Percentiles rank a stretch among this genome's conserved stretches.
Evolutionary conservation across 106 monocot species (phyloP).

Genomic region (Dendrobium chrysotoxum): DNA sequence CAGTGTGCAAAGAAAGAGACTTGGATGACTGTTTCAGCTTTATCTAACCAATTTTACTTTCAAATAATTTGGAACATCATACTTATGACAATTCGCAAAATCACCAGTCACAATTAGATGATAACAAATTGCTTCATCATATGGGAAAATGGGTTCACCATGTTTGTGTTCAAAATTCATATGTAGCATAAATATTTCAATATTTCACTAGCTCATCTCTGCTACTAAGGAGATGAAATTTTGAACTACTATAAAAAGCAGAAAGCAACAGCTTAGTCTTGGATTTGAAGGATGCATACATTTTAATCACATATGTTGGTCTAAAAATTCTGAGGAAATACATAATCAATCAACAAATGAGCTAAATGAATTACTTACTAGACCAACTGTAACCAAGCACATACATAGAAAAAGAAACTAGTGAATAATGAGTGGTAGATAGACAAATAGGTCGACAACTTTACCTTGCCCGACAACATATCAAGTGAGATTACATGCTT

Average conservation of each 20-base stretch:
- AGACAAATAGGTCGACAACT: background rate
- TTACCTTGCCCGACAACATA: conserved; percentile 87
- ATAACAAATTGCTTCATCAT: background rate
- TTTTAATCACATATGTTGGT: background rate
- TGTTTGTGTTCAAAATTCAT: background rate
- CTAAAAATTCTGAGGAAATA: background rate
- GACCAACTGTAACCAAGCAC: background rate
- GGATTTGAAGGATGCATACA: background rate
- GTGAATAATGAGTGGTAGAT: background rate
- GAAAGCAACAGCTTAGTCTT: background rate
- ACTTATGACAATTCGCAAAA: background rate
- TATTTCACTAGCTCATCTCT: background rate
- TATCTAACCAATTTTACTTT: background rate
- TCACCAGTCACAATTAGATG: background rate
- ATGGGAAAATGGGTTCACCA: background rate
- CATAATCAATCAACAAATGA: background rate
- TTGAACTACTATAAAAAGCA: no score
- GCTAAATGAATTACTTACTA: background rate
- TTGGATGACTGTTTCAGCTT: background rate
- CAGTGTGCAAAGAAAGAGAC: no score
- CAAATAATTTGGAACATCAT: background rate
- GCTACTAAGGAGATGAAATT: no score
- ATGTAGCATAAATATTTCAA: background rate
- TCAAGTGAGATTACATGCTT: conserved; percentile 87
- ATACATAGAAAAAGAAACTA: background rate